Evolutionary conservation across 2,329 filamentous ascomycete genomes (phyloP), one percentile per base, ranked within the genome.

Genomic region (Claviceps fusiformis): DNA sequence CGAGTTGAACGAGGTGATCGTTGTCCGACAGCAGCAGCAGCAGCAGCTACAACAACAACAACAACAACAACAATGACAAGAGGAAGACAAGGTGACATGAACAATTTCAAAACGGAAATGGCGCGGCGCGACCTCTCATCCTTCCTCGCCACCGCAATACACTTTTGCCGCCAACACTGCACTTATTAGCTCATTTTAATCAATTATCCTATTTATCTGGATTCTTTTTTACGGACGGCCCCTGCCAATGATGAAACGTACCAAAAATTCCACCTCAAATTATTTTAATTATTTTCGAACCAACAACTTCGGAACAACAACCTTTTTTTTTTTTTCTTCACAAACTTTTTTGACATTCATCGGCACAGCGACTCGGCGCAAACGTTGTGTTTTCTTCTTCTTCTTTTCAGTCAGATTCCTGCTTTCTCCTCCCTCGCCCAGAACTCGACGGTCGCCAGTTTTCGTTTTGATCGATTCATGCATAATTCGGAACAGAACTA

Each of bases 1-100:
- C 53, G 74, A 76, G 56, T 60, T 76, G 15, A 72, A 69, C 57
- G 74, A 76, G 55, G 72, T 77, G 31, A 71, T 73, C 33, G 69
- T 75, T 43, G 63, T 69, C 46, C 66, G 73, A 58, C 73, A 65
- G 65, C 59, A 52, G 50, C 44, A 39, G 41, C 53, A 41, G 27
- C 50, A 52, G 41, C 54, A 41, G 17, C 54, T 31, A 13, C 33
- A 37, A n/a, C 6, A 48, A 39, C 17, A 33, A 13, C 33, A 37
- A n/a, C 6, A 48, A 39, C 17, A 33, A 41, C 35, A 10, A 39
- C 39, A 44, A 45, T 44, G 39, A 50, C 27, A 52, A 52, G 27
- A 31, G 43, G 8, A 19, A 48, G 50, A 43, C 46, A 37, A 46
- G n/a, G 31, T 33, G 45, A 47, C 45, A 47, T 31, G 10, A 27